Evolutionary conservation across 2,329 filamentous ascomycete genomes (phyloP), one percentile per base, ranked within the genome.

Genomic region (Beauveria brongniartii): DNA sequence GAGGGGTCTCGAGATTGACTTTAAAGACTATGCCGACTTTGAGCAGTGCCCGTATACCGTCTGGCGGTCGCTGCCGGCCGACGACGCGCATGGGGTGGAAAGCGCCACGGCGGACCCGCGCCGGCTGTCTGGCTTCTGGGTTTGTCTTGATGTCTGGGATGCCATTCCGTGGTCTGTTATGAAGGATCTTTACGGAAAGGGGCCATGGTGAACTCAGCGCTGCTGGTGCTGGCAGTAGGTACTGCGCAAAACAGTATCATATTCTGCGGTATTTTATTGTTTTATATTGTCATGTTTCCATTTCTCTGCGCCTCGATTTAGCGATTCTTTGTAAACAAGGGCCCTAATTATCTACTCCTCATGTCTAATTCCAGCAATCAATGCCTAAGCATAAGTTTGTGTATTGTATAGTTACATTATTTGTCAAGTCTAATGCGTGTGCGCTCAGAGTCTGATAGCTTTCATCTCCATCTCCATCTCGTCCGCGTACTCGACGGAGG

Each of bases 161-260:
- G 48, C 57, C 14, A 59, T 59, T 53, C 57, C 57, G 12, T 59
- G 57, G 57, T 59, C 57, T 20, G 28, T 59, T 41, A 53, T 59
- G 47, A 44, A n/a, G 24, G 48, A 52, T 34, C 28, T 59, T 1
- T 53, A 26, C 16, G 57, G 48, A 18, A 59, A n/a, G 14, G 56
- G 57, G 6, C 57, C 57, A n/a, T 59, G 57, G 57, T 53, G 40
- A 59, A 9, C 10, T 20, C 9, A 37, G 16, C 18, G 18, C 54
- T 53, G 28, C 28, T 34, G 22, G 18, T 53, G 28, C n/a, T 34
- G 22, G 18, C 24, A 48, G 34, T 12, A 20, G 3, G 6, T 18
- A 9, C 16, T 18, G 2, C 5, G 34, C 12, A 0, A 6, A 37
- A 22, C 1, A 10, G 1, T 20, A 3, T 53, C 28, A 18, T 43